phyloP scores from a whole-genome alignment of 2,329 filamentous ascomycete genomes.

The Biscogniauxia mediterranea region DNA sequence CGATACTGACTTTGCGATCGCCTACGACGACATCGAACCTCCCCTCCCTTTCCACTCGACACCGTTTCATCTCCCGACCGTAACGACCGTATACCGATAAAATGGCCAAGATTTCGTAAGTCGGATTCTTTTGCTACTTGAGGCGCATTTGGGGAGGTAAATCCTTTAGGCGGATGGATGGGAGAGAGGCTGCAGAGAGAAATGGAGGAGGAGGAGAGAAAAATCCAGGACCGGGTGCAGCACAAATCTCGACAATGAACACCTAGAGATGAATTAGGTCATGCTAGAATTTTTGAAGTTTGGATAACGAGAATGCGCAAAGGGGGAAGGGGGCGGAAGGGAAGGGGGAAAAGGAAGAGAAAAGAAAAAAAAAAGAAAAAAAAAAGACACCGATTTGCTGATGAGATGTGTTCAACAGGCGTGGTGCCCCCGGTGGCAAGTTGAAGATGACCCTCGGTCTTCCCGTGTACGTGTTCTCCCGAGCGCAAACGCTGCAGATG shows the following conservation, averaged over 20 bases:
- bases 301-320: no score
- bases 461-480: constrained; percentile 69
- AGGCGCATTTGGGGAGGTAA: not conserved
- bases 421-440: constrained; percentile 99
- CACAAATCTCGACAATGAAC: no score
- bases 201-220: no score
- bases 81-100: not conserved
- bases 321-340: no score
- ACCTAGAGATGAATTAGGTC: no score
- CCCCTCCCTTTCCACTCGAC: not conserved
- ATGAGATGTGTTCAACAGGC: constrained; percentile 41
- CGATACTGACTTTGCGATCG: not conserved
- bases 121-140: constrained; percentile 8
- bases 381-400: constrained; percentile 11
- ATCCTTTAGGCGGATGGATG: not conserved
- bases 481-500: constrained; percentile 42
- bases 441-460: constrained; percentile 99
- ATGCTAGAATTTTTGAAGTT: no score
- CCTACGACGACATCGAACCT: not conserved
- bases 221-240: no score
- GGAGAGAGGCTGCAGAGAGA: not conserved
- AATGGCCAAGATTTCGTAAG: constrained; percentile 34
- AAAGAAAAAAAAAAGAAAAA: not conserved
- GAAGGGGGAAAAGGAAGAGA: no score
- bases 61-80: not conserved